phyloP scores from a whole-genome alignment of 257 asterid species.

The Petunia axillaris region DNA sequence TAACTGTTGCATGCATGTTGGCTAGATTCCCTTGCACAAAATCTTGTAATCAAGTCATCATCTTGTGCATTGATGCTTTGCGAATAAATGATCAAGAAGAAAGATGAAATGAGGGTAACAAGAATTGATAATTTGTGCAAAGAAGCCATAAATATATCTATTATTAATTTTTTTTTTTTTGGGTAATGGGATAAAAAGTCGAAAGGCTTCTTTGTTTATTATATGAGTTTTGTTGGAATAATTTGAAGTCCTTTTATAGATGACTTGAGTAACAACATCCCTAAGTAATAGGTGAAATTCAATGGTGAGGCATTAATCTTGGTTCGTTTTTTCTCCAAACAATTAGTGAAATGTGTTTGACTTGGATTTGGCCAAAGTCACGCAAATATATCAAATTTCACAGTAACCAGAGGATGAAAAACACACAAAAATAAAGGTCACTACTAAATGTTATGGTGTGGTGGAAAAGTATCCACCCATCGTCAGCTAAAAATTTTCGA shows the following conservation, averaged over 20 bases:
- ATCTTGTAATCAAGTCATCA: neutral
- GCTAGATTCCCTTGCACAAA: neutral
- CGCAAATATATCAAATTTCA: too few relatives aligned
- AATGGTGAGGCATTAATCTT: neutral
- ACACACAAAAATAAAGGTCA: too few relatives aligned
- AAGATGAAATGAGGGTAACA: neutral
- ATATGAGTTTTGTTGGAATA: neutral
- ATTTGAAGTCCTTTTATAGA: slow-evolving; percentile 1
- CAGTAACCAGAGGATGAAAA: too few relatives aligned
- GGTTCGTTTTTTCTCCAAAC: too few relatives aligned
- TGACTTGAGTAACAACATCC: neutral
- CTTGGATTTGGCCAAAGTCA: too few relatives aligned
- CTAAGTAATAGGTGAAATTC: neutral
- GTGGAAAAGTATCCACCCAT: too few relatives aligned
- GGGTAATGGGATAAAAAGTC: neutral
- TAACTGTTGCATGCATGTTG: too few relatives aligned
- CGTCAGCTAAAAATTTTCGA: too few relatives aligned
- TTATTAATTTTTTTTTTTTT: neutral
- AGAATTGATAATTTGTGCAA: neutral
- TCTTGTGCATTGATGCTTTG: neutral
- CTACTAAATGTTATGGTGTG: too few relatives aligned
- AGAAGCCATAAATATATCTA: neutral
- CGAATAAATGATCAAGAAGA: neutral
- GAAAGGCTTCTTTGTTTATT: slow-evolving; percentile 8
- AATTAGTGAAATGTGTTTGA: too few relatives aligned